Evolutionary conservation across 805 yeast genomes (phyloP), one percentile per base, ranked within the genome.

Genomic region (Hanseniaspora pseudoguilliermondii): DNA sequence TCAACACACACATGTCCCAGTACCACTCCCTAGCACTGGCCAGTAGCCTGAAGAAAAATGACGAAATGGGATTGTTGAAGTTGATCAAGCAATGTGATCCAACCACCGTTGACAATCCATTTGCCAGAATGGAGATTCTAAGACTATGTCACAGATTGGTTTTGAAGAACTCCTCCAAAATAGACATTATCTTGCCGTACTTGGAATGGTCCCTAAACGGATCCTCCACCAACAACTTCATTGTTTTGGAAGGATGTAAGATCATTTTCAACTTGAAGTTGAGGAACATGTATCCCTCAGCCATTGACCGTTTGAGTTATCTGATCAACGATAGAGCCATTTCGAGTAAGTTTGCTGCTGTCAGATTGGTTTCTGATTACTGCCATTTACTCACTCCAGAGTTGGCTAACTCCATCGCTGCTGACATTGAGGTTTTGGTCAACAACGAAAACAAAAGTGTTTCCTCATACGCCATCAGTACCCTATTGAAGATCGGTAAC

Each of bases 401-500:
- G 9, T 86, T 84, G 62, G 83, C 81, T 64, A 78, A 84, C 52
- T 81, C 85, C 60, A 78, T 79, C 47, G 93, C 88, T 66, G 73
- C 77, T 51, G 97, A 90, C 68, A 78, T 93, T 65, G 97, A 93
- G 71, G 73, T 81, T 35, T 77, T 93, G 67, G 86, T 93, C 64
- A 83, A 84, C 66, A 97, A 91, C 69, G 68, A 90, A 27, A 89
- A 87, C 72, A 82, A 96, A 71, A 83, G 96, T 36, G 82, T 93
- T 61, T 91, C 97, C 15, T 93, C 98, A 16, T 91, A 88, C 70
- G 97, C 98, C 29, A 93, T 93, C 67, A 93, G 97, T 36, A 91
- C 97, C 2, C 75, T 93, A 65, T 79, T 93, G 69, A 93, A 91
- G 73, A 91, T 97, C 1, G 96, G 97, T 67, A 89, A 90, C 60